A percentile compares a stretch with the other conserved stretches of the same genome.
Evolutionary conservation across 192 early-diverging fungal species (phyloP).

Genomic region (Backusella mclennaniae): DNA sequence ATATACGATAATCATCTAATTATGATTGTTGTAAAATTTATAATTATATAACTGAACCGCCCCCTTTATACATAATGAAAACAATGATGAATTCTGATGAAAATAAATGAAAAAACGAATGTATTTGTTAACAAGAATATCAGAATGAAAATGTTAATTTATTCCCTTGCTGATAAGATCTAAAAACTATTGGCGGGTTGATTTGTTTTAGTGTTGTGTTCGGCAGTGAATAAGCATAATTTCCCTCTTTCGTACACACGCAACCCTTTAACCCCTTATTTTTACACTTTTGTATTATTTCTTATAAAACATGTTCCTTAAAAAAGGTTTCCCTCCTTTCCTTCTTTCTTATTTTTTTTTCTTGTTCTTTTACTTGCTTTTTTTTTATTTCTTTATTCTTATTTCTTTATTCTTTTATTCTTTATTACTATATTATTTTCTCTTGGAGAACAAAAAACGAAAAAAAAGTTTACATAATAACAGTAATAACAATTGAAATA

Average conservation of each 20-base stretch:
- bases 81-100: background rate
- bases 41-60: background rate
- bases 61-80: background rate
- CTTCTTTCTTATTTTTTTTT: background rate
- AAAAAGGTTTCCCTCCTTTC: background rate
- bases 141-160: background rate
- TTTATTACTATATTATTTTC: background rate
- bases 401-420: too few species aligned
- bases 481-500: background rate
- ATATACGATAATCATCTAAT: background rate
- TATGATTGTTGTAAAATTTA: background rate
- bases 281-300: background rate
- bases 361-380: background rate
- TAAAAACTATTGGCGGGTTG: background rate
- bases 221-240: background rate
- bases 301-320: background rate
- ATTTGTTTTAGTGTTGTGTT: background rate
- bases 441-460: background rate
- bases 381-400: background rate
- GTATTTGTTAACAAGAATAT: background rate
- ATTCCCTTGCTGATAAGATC: background rate
- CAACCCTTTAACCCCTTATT: background rate
- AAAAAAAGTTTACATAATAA: background rate
- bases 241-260: conserved; percentile 4
- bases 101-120: background rate